Conservation (phyloP, 1,284 basidiomycete genomes). For the Sphagnurus paluster region DNA sequence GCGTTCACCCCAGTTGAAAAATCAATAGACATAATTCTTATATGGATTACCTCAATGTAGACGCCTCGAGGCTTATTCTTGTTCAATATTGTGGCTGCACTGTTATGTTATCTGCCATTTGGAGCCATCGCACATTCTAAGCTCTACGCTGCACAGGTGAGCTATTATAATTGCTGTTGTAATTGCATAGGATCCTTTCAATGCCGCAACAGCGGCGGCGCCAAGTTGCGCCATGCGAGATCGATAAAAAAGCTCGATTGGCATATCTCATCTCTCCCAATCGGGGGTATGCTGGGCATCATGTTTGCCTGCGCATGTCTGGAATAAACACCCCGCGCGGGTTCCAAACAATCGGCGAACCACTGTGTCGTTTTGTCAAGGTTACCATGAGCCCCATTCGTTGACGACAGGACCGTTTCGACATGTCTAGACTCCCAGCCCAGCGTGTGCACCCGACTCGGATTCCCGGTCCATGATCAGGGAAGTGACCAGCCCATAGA, state of each 20-base stretch:
- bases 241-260: too few species aligned
- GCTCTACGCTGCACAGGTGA: too few species aligned
- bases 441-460: conserved; percentile 8
- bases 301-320: not conserved
- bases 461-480: not conserved
- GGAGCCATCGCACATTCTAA: not conserved
- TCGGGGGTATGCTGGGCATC: not conserved
- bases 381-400: conserved; percentile 11
- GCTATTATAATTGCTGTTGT: too few species aligned
- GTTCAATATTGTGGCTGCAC: too few species aligned
- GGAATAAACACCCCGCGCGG: not conserved
- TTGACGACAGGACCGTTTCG: conserved; percentile 6
- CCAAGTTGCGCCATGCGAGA: too few species aligned
- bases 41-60: not conserved
- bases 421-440: not conserved
- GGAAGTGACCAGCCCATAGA: not conserved
- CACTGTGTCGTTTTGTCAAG: conserved; percentile 1
- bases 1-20: too few species aligned
- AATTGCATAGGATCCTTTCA: too few species aligned
- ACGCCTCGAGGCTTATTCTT: not conserved
- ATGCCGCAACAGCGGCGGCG: conserved; percentile 3
- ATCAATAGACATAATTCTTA: too few species aligned
- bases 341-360: conserved; percentile 3
- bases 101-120: not conserved
- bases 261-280: too few species aligned